A percentile compares a stretch with the other conserved stretches of the same genome.
Conservation (phyloP, 1,284 basidiomycete genomes). For the Irpex sp. region DNA sequence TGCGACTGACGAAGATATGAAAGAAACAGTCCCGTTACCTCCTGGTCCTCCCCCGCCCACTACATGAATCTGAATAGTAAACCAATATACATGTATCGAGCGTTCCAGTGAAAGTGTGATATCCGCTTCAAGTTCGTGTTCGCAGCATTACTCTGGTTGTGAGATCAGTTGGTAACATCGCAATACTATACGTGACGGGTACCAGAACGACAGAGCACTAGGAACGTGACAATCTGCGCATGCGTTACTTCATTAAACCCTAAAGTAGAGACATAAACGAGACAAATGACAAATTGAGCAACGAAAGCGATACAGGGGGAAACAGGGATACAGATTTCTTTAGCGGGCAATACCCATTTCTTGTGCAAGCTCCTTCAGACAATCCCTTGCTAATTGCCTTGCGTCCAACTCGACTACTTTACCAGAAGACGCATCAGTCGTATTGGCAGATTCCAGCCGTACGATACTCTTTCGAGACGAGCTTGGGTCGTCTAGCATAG, state of each 20-base stretch:
- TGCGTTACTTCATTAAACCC: too few relatives aligned
- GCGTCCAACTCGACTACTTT: conserved; percentile 57
- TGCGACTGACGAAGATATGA: conserved; percentile 47
- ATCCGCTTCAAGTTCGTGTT: too few relatives aligned
- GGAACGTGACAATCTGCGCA: too few relatives aligned
- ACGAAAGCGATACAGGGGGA: too few relatives aligned
- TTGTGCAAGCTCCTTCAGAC: conserved; percentile 67
- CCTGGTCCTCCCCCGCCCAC: conserved; percentile 17
- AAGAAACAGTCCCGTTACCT: conserved; percentile 21
- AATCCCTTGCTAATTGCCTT: conserved; percentile 62
- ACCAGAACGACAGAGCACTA: too few relatives aligned
- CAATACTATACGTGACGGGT: too few relatives aligned
- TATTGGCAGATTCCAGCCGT: conserved; percentile 11
- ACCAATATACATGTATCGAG: neutral
- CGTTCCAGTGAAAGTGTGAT: too few relatives aligned
- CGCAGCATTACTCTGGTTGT: too few relatives aligned
- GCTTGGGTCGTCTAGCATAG: conserved; percentile 2
- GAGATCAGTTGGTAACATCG: too few relatives aligned
- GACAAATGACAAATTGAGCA: too few relatives aligned
- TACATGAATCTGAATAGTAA: neutral
- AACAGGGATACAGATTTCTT: too few relatives aligned
- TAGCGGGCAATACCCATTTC: conserved; percentile 53
- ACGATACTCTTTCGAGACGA: neutral
- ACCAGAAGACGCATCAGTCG: conserved; percentile 10
- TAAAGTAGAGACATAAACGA: too few relatives aligned